A percentile compares a stretch with the other conserved stretches of the same genome.
These are phyloP conservation scores for Voacanga thouarsii DNA, from an alignment of 257 asterid species.

Conservation along the genomic window DNA sequence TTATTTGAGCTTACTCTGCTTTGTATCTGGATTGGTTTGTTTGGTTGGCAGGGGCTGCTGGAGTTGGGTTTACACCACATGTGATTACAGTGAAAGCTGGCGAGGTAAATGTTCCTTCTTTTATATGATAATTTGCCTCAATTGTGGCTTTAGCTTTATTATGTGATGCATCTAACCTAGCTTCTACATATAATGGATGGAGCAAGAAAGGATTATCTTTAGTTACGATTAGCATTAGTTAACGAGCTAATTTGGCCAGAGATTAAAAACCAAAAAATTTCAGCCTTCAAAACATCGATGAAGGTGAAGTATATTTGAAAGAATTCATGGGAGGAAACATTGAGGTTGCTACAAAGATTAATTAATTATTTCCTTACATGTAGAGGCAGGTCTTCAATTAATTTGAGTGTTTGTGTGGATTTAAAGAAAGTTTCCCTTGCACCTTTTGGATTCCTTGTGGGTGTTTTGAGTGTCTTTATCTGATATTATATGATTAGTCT, in stretches of 20 bases:
- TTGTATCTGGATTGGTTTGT: background rate
- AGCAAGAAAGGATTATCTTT: background rate
- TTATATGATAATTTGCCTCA: background rate
- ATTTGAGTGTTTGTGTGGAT: background rate
- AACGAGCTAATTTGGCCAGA: background rate
- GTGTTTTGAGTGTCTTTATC: background rate
- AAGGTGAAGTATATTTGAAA: background rate
- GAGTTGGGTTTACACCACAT: constrained; percentile 51
- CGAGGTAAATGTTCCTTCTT: constrained; percentile 30
- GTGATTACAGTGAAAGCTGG: constrained; percentile 50
- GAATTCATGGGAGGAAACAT: background rate
- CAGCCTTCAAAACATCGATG: background rate
- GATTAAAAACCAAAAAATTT: background rate
- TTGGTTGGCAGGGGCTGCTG: constrained; percentile 37
- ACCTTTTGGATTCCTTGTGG: background rate
- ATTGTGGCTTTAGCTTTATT: background rate
- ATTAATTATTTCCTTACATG: background rate
- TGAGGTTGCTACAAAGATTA: background rate
- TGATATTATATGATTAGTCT: background rate
- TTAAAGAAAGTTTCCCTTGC: background rate
- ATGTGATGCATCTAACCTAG: background rate
- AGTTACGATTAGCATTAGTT: background rate
- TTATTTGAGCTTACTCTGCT: background rate
- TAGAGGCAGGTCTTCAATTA: background rate
- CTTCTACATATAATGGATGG: background rate